Percentiles rank a stretch among this genome's conserved stretches.
Conservation (phyloP, 441 rosid species). For the Hura crepitans region DNA sequence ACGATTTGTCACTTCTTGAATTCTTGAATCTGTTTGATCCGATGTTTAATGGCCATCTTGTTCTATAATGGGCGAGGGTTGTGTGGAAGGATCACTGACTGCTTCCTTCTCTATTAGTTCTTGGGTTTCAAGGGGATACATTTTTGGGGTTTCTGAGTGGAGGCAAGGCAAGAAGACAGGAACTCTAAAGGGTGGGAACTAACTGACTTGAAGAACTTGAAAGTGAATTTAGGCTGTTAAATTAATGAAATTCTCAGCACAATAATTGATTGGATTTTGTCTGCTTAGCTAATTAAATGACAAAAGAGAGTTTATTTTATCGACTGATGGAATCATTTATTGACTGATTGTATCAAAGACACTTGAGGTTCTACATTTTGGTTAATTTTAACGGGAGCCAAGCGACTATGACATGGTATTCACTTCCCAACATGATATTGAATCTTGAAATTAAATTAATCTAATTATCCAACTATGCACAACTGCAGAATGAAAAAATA, state of each 20-base stretch:
- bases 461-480: not conserved
- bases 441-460: not conserved
- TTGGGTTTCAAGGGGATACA: slow-evolving; percentile 22
- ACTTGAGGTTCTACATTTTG: too few relatives aligned
- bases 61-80: slow-evolving; percentile 8
- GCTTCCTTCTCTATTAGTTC: slow-evolving; percentile 16
- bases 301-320: not conserved
- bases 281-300: not conserved
- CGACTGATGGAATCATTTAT: too few relatives aligned
- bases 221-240: not conserved
- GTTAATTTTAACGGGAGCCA: not conserved
- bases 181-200: not conserved
- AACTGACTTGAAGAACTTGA: not conserved
- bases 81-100: not conserved
- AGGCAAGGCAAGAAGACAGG: not conserved
- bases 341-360: too few relatives aligned
- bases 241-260: not conserved
- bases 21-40: slow-evolving; percentile 10
- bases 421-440: not conserved
- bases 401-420: not conserved
- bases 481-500: not conserved
- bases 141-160: not conserved
- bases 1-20: slow-evolving; percentile 1
- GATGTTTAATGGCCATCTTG: not conserved
- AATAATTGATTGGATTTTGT: not conserved